Conservation (phyloP, 371 early-diverging fungal genomes). For the Syncephalastrum monosporum region DNA sequence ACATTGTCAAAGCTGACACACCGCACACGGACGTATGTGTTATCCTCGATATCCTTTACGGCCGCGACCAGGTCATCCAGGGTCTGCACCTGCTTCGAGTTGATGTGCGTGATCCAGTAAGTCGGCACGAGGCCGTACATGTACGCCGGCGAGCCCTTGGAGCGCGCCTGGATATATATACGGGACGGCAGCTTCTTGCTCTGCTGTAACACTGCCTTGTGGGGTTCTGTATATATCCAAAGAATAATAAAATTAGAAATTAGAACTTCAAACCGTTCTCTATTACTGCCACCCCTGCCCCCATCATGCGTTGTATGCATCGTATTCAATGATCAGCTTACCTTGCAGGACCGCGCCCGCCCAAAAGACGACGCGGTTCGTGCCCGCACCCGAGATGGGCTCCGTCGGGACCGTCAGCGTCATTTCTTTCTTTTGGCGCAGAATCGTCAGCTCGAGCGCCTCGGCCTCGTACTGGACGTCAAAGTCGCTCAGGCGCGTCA, state of each 20-base stretch:
- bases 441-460: constrained; percentile 57
- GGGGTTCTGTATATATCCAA: constrained; percentile 56
- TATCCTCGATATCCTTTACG: constrained; percentile 64
- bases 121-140: constrained; percentile 84
- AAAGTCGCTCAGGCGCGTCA: constrained; percentile 71
- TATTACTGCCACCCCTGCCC: no score
- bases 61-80: constrained; percentile 64
- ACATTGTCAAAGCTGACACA: constrained; percentile 79
- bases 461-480: constrained; percentile 61
- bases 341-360: constrained; percentile 66
- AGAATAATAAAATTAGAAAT: no score
- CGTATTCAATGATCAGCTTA: constrained; percentile 10
- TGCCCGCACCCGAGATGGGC: constrained; percentile 67
- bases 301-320: no score
- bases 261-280: no score
- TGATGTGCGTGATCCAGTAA: constrained; percentile 78
- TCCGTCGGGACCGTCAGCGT: constrained; percentile 59
- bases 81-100: constrained; percentile 58
- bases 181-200: constrained; percentile 68
- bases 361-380: constrained; percentile 73
- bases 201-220: constrained; percentile 81
- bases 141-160: constrained; percentile 79
- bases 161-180: constrained; percentile 72
- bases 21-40: constrained; percentile 83
- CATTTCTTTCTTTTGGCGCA: constrained; percentile 71